Evolutionary conservation across 257 asterid species (phyloP).

Genomic region (Lavandula angustifolia): DNA sequence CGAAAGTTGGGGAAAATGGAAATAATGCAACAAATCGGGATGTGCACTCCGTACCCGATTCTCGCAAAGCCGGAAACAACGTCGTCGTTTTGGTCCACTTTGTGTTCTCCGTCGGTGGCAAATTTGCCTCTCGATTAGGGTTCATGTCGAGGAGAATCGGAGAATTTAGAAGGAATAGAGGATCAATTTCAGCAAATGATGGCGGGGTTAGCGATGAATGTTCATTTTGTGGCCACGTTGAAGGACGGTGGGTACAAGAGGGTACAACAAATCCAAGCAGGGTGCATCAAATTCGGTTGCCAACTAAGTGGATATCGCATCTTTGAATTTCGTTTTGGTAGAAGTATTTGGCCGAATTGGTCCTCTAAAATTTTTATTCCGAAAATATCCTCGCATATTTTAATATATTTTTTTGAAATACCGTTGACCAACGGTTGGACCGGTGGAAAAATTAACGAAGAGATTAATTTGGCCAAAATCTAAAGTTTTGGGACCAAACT

Average conservation of each 20-base stretch:
- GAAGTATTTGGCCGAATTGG: too few relatives aligned
- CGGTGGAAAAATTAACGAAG: too few relatives aligned
- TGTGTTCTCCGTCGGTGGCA: constrained; percentile 66
- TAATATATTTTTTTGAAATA: too few relatives aligned
- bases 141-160: constrained; percentile 63
- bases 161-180: constrained; percentile 59
- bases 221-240: constrained; percentile 38
- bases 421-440: too few relatives aligned
- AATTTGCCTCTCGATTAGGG: constrained; percentile 80
- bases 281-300: constrained; percentile 46
- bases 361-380: too few relatives aligned
- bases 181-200: constrained; percentile 73
- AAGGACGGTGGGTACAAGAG: constrained; percentile 60
- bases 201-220: constrained; percentile 44
- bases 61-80: constrained; percentile 72
- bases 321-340: too few relatives aligned
- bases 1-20: constrained; percentile 47
- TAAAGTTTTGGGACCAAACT: too few relatives aligned
- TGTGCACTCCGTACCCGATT: constrained; percentile 82
- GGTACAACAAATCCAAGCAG: too few relatives aligned
- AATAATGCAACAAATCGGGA: constrained; percentile 46
- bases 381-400: too few relatives aligned
- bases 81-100: constrained; percentile 87
- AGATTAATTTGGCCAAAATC: too few relatives aligned
- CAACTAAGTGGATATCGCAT: constrained; percentile 46